Evolutionary conservation across 2,329 filamentous ascomycete species (phyloP).

Genomic region (Colletotrichum sp.): DNA sequence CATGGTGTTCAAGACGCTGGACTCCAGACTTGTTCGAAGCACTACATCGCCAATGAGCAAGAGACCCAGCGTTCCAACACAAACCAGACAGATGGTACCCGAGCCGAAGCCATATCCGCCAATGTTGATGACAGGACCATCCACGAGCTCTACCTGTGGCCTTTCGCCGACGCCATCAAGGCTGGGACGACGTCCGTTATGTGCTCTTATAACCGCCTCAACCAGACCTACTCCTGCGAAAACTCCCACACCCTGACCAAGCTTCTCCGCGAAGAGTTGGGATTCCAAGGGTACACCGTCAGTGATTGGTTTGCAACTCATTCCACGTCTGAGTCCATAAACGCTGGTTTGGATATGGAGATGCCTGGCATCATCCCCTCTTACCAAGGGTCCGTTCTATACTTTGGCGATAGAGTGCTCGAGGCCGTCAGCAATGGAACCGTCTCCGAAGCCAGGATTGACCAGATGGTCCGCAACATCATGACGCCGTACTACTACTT

Average conservation of each 20-base stretch:
- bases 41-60: slow-evolving; percentile 34
- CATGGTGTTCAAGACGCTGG: slow-evolving; percentile 72
- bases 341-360: slow-evolving; percentile 48
- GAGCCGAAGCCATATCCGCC: slow-evolving; percentile 26
- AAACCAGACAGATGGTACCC: slow-evolving; percentile 60
- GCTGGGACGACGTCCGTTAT: slow-evolving; percentile 31
- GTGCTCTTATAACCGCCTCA: slow-evolving; percentile 39
- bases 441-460: slow-evolving; percentile 72
- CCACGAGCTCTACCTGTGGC: slow-evolving; percentile 35
- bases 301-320: slow-evolving; percentile 49
- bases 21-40: slow-evolving; percentile 68
- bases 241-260: slow-evolving; percentile 48
- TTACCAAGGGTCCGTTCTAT: slow-evolving; percentile 33
- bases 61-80: slow-evolving; percentile 50
- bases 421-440: slow-evolving; percentile 76
- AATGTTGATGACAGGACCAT: slow-evolving; percentile 29
- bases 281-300: slow-evolving; percentile 52
- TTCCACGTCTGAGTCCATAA: slow-evolving; percentile 36
- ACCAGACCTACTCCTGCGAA: slow-evolving; percentile 52
- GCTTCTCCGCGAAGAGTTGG: slow-evolving; percentile 54
- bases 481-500: slow-evolving; percentile 84
- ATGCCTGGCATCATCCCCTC: slow-evolving; percentile 41
- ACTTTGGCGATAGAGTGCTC: slow-evolving; percentile 67
- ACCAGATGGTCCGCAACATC: slow-evolving; percentile 82
- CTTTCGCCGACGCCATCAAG: slow-evolving; percentile 29